phyloP scores from a whole-genome alignment of 208 protist genomes.

The Wallacemonas sp. region DNA sequence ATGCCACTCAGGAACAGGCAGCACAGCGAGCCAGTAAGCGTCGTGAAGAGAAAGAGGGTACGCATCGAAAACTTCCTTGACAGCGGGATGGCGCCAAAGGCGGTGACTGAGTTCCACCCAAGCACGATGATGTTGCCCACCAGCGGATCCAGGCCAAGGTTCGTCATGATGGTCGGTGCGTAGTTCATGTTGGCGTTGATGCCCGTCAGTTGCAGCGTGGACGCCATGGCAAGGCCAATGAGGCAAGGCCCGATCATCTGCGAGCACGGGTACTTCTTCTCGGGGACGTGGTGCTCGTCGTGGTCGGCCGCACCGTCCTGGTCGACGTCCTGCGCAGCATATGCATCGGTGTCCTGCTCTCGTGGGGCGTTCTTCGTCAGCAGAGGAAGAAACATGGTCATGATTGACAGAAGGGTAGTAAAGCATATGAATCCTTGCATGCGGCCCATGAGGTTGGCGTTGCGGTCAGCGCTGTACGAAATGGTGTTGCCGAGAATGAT shows the following conservation, averaged over 20 bases:
- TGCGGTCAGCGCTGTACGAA: conserved; percentile 14
- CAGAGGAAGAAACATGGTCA: conserved; percentile 4
- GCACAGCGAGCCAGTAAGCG: conserved; percentile 26
- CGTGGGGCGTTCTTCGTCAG: not conserved
- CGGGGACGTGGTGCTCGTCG: too few species aligned
- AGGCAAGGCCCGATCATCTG: too few species aligned
- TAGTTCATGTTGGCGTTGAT: conserved; percentile 77
- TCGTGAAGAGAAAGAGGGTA: conserved; percentile 34
- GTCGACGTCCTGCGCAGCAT: too few species aligned
- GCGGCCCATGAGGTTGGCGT: conserved; percentile 22
- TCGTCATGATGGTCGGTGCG: conserved; percentile 53
- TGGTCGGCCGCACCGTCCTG: not conserved
- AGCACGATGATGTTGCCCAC: conserved; percentile 66
- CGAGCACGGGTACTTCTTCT: too few species aligned
- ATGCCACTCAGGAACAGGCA: conserved; percentile 12
- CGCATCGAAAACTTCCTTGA: conserved; percentile 40
- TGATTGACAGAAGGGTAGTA: conserved; percentile 18
- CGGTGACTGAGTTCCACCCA: conserved; percentile 54
- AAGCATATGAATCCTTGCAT: conserved; percentile 21
- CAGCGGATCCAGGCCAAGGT: conserved; percentile 35
- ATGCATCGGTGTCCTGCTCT: not conserved
- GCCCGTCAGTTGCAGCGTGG: conserved; percentile 50
- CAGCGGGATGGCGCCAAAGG: conserved; percentile 50
- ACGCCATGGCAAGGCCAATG: conserved; percentile 34
- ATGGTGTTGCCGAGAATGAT: conserved; percentile 18